Base-by-base conservation (phyloP, 208 protist genomes). In the Crithidia expoeki region DNA sequence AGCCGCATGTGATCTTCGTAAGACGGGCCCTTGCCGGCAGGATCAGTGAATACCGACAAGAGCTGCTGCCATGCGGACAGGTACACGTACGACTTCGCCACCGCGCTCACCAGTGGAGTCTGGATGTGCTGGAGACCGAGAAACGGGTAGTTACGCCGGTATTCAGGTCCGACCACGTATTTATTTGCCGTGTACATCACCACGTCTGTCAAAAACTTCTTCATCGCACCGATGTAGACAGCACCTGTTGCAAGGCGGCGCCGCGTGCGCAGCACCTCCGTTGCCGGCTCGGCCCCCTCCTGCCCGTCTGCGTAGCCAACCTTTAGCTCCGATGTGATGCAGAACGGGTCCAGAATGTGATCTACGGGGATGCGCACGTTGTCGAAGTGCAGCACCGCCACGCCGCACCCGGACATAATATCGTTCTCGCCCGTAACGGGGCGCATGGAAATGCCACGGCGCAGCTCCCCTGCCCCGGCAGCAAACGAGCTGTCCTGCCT, bases 61-160 rank as follows among this genome's bases (percentile, higher is more conserved):
- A 96, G 49, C 38, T 72, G 79, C 59, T 92, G 82, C 86, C 86
- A 96, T 42, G 71, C 72, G 28, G 76, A 57, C 34, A 94, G 65
- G 58, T 94, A 94, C 46, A 91, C 81, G 67, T 86, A 96, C 25
- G 76, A 79, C 71, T 93, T 92, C 5, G 76, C 85, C 49, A 94
- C 49, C 40, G 91, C 69, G 57, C 85, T 82, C 55, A 96, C 92
- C 34, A 96, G 79, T 21, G 88, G 84, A 1, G 87, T 90, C 61
- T 96, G 92, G 38, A 96, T 84, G 59, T 96, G 87, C 67, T 96
- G 92, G 5, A 96, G 75, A 16, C 92, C 92, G 50, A 94, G 80
- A 61, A 86, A 91, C 7, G 92, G 88, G 66, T 94, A 92, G 76
- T 92, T 93, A n/a, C 88, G 83, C 19, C 68, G 61, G 51, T 84